phyloP scores from a whole-genome alignment of 257 asterid genomes.

The Plantago major region DNA sequence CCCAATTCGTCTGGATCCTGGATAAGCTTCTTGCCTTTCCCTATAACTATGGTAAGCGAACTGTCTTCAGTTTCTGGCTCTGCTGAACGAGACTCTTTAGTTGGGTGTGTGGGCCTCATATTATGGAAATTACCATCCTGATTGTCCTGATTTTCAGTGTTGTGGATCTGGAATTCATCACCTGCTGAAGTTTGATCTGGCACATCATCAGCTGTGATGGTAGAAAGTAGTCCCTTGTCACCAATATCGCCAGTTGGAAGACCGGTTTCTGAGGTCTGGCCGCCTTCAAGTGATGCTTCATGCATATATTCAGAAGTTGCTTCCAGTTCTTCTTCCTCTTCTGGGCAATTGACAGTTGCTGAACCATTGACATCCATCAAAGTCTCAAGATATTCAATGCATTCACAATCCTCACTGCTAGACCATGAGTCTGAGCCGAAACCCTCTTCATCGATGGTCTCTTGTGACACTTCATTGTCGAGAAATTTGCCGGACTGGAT shows the following conservation, averaged over 20 bases:
- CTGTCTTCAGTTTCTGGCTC: slow-evolving; percentile 20
- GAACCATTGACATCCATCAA: background rate
- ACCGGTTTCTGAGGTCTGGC: background rate
- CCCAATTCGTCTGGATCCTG: slow-evolving; percentile 34
- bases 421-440: slow-evolving; percentile 28
- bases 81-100: slow-evolving; percentile 17
- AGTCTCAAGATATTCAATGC: slow-evolving; percentile 22
- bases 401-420: slow-evolving; percentile 26
- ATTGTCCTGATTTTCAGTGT: slow-evolving; percentile 6
- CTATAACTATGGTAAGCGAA: slow-evolving; percentile 1
- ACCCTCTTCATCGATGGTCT: slow-evolving; percentile 32
- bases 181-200: slow-evolving; percentile 8
- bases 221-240: slow-evolving; percentile 7
- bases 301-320: slow-evolving; percentile 10
- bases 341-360: slow-evolving; percentile 8
- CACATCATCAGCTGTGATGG: background rate
- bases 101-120: slow-evolving; percentile 1
- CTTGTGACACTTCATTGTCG: slow-evolving; percentile 28
- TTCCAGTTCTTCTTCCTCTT: slow-evolving; percentile 13
- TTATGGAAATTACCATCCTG: slow-evolving; percentile 8
- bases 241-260: background rate
- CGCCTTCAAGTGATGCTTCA: slow-evolving; percentile 6
- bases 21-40: slow-evolving; percentile 28
- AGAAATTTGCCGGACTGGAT: slow-evolving; percentile 17
- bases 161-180: slow-evolving; percentile 6